Base-by-base conservation (phyloP, 1,284 basidiomycete genomes). In the Trametes sp. region DNA sequence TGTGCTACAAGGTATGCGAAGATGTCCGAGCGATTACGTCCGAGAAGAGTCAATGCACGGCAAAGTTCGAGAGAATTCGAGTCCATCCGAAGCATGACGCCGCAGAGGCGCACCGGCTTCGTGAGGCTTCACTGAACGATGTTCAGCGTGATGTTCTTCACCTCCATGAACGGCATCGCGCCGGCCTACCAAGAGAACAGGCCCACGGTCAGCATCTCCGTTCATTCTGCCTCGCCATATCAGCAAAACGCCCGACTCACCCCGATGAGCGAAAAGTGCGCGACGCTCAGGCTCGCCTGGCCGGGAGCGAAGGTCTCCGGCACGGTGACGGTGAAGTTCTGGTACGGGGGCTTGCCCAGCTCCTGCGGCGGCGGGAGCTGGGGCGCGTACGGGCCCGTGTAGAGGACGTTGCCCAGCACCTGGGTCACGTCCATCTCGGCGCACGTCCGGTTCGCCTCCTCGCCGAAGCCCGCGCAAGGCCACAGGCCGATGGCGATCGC, bases 271-370 rank as follows among this genome's bases (percentile, higher is more conserved):
- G 75, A 69, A 26, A 84, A 70, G 67, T 84, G 83, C 35, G 77
- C 71, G 6, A 82, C 79, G 23, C 73, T 76, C 29, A 86, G 69
- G 62, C 77, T 76, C 9, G 78, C 79, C 14, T 59, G 55, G 16
- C 81, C 75, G 21, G 73, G 65, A 4, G 29, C 54, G 42, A 77
- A 63, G 33, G 54, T 53, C 5, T 69, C 28, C 0, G 84, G 84
- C 29, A 87, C 70, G 4, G 70, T 72, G n/a, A 87, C 75, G 6
- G 81, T 80, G 66, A 85, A 84, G 71, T 86, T 86, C 72, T 85
- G 77, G 70, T 81, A 75, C 14, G 82, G 82, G 23, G 79, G 79
- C 62, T 77, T 76, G 54, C 16, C 38, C 16, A n/a, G 7, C 38
- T 55, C 29, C 26, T 50, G 36, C 16, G 69, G 56, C 28, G 65